Base-by-base conservation (phyloP, 768 basidiomycete species). In the Mycena epipterygia region DNA sequence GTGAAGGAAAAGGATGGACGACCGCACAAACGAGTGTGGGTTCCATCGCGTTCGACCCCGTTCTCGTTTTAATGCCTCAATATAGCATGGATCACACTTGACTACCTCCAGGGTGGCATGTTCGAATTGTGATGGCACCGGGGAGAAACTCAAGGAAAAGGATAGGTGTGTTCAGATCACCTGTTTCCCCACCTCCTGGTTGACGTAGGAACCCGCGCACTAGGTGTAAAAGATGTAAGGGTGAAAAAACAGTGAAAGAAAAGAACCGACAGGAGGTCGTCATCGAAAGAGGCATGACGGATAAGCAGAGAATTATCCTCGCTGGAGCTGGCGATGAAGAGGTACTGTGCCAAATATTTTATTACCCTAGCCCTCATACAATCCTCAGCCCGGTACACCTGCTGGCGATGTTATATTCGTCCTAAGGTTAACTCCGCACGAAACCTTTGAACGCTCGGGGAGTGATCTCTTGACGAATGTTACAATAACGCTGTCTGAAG, bases 211-310 rank as follows among this genome's bases (percentile, higher is more conserved):
- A 29, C 37, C 7, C n/a, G 21, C 53, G 63, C 25, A 23, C 23
- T 76, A 97, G 96, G 73, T 98, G 97, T 82, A 98, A 97, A 82
- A 97, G 95, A 78, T 99, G 97, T 82, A 96, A 96, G 76, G 97
- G 96, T 5, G 87, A 89, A 60, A 93, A 91, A 79, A 92, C 90
- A 0, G 88, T 93, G 49, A 91, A 93, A 71, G 95, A 97, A 78
- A 98, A 96, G 85, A 94, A 92, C 52, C 90, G 94, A 56, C 91
- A 96, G 72, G 95, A 97, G 72, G 91, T 98, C 27, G 88, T 89
- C 74, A 87, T 98, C 51, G 95, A 97, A 75, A 91, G 90, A 61
- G 97, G 97, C 17, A 95, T 96, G 91, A 79, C 89, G 6, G 89
- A 96, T 75, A 89, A 90, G 13, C 91, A 97, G 77, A 84, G 93